A percentile compares a stretch with the other conserved stretches of the same genome.
Evolutionary conservation across 495 filamentous ascomycete genomes (phyloP).

Genomic region (Lentithecium fluviatile): DNA sequence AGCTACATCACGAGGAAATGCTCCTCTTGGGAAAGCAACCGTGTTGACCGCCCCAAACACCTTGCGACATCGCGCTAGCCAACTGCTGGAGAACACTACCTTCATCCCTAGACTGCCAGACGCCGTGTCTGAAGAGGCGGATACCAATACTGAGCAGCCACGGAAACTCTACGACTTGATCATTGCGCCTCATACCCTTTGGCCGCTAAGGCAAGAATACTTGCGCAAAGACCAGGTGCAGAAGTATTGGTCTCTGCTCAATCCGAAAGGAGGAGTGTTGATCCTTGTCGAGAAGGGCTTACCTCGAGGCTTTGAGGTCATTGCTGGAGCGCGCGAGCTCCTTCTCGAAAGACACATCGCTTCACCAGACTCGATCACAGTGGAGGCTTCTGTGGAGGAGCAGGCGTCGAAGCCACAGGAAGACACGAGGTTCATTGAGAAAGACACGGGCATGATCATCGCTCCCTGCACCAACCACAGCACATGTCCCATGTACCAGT

Average conservation of each 20-base stretch:
- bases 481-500: conserved; percentile 82
- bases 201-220: conserved; percentile 68
- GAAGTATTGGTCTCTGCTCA: conserved; percentile 84
- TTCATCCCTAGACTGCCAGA: conserved; percentile 94
- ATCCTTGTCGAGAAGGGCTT: conserved; percentile 89
- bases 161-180: conserved; percentile 87
- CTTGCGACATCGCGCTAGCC: conserved; percentile 72
- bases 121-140: conserved; percentile 36
- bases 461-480: conserved; percentile 93
- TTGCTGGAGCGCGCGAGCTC: conserved; percentile 76
- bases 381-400: conserved; percentile 32
- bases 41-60: conserved; percentile 62
- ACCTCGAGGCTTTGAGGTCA: conserved; percentile 85
- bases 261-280: conserved; percentile 80
- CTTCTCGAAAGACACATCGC: conserved; percentile 74
- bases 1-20: conserved; percentile 24
- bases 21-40: conserved; percentile 58
- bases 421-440: conserved; percentile 45
- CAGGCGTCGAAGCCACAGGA: conserved; percentile 40
- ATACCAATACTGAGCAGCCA: conserved; percentile 47
- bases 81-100: conserved; percentile 79
- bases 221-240: conserved; percentile 72
- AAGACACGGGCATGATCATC: conserved; percentile 85
- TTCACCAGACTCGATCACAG: conserved; percentile 55
- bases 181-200: conserved; percentile 79